Percentiles rank a stretch among this genome's conserved stretches.
phyloP scores from a whole-genome alignment of 1,139 yeast genomes.

The Kurtzmaniella natalensis region DNA sequence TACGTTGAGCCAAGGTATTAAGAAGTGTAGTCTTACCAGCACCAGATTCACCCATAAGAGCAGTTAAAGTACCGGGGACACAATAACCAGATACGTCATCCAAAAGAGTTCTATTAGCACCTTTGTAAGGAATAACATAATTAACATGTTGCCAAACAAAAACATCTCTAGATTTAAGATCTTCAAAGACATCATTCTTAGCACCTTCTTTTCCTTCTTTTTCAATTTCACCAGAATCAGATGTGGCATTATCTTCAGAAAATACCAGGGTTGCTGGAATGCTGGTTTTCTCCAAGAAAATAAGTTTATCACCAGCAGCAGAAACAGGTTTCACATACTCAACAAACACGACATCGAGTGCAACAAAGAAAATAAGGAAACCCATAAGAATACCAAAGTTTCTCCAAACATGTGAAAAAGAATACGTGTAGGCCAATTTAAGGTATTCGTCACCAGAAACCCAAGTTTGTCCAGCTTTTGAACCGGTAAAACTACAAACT shows the following conservation, averaged over 20 bases:
- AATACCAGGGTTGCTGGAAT: slow-evolving; percentile 31
- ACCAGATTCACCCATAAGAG: slow-evolving; percentile 70
- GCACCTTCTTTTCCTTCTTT: slow-evolving; percentile 34
- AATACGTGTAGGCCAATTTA: slow-evolving; percentile 36
- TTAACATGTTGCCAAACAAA: slow-evolving; percentile 43
- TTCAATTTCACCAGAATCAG: slow-evolving; percentile 12
- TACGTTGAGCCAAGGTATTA: slow-evolving; percentile 56
- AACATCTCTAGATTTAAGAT: slow-evolving; percentile 25
- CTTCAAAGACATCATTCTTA: slow-evolving; percentile 25
- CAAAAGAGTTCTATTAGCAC: slow-evolving; percentile 44
- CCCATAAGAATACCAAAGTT: slow-evolving; percentile 58
- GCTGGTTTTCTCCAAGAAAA: slow-evolving; percentile 49
- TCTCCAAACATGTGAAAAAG: slow-evolving; percentile 56
- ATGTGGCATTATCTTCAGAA: slow-evolving; percentile 16
- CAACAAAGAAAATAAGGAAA: slow-evolving; percentile 48
- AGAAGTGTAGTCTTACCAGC: slow-evolving; percentile 66
- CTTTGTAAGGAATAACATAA: slow-evolving; percentile 37
- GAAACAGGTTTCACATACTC: slow-evolving; percentile 49
- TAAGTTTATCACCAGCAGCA: slow-evolving; percentile 55
- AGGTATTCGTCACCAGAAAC: slow-evolving; percentile 51
- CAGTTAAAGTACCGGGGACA: slow-evolving; percentile 67
- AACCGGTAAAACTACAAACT: slow-evolving; percentile 50
- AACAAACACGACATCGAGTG: slow-evolving; percentile 41
- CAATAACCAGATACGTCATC: slow-evolving; percentile 61
- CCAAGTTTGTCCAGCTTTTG: slow-evolving; percentile 37